These are phyloP conservation scores for Phytomonas francai DNA, from an alignment of 208 protist genomes.

Conservation along the genomic window DNA sequence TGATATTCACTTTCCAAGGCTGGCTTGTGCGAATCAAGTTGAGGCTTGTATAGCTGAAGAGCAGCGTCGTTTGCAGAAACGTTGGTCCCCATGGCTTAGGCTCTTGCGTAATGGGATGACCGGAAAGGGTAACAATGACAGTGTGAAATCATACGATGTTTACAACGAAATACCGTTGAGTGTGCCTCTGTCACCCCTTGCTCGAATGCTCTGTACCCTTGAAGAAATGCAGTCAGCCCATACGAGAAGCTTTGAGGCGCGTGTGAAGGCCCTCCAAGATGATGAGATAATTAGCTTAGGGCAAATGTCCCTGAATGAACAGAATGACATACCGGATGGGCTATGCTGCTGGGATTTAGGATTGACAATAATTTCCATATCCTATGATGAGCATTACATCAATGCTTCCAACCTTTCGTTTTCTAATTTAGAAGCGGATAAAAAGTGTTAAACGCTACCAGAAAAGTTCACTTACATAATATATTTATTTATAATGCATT, in stretches of 20 bases:
- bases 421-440: not conserved
- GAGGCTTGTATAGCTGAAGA: not conserved
- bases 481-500: not conserved
- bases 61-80: not conserved
- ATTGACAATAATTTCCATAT: not conserved
- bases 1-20: not conserved
- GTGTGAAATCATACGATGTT: not conserved
- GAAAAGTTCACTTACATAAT: conserved; percentile 5
- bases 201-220: not conserved
- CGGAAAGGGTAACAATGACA: not conserved
- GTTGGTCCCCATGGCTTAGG: not conserved
- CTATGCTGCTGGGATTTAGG: not conserved
- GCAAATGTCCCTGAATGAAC: not conserved
- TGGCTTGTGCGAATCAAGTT: not conserved
- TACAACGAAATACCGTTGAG: not conserved
- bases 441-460: not conserved
- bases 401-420: not conserved
- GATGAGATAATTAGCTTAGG: not conserved
- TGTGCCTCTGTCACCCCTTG: not conserved
- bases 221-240: not conserved
- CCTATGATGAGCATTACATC: not conserved
- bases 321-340: not conserved
- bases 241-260: not conserved
- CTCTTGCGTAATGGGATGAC: not conserved
- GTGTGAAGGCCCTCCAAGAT: not conserved